Base-by-base conservation (phyloP, 2,329 filamentous ascomycete genomes). In the Venturia oleaginea region DNA sequence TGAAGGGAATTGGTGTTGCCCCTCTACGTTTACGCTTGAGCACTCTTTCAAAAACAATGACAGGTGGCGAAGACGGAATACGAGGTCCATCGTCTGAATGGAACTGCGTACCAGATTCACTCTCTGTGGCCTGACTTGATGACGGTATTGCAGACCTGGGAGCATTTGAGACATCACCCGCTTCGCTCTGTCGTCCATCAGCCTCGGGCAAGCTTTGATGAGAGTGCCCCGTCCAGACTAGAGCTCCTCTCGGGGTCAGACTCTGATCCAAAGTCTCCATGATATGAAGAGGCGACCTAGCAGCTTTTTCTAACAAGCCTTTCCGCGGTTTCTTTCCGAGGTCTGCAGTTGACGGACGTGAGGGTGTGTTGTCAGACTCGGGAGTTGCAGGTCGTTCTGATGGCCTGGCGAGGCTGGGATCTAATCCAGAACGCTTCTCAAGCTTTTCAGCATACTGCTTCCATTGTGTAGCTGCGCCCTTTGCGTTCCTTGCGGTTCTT, bases 91-190 rank as follows among this genome's bases (percentile, higher is more conserved):
- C 60, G 24, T 46, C 60, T 17, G 59, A 61, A 42, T 32, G 59
- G 5, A 61, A 61, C 22, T 71, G 68, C 13, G 72, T 68, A 13
- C 67, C 60, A 15, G 60, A 66, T 61, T 77, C 75, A 51, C 74
- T 72, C 60, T 75, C 74, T 5, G 78, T 81, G 2, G 76, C 79
- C 67, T 80, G 78, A 64, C 77, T 80, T 1, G 78, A 80, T 17
- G 70, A 70, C 4, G 70, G 65, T 6, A 40, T 37, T 4, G 30
- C 59, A 40, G 59, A 60, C 34, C n/a, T 40, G 37, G 59, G 22
- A 37, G 32, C 59, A 22, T 32, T 32, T 19, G 19, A 57, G 51
- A 57, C 51, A 19, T 57, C 30, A n/a, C 27, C 51, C 8, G 51
- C 51, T 19, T 57, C 51, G 19, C 51, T 57, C 10, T 34, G 51